Evolutionary conservation across 2,329 filamentous ascomycete species (phyloP), one percentile per base, ranked within the genome.

Genomic region (Aspergillus quadrilineatus): DNA sequence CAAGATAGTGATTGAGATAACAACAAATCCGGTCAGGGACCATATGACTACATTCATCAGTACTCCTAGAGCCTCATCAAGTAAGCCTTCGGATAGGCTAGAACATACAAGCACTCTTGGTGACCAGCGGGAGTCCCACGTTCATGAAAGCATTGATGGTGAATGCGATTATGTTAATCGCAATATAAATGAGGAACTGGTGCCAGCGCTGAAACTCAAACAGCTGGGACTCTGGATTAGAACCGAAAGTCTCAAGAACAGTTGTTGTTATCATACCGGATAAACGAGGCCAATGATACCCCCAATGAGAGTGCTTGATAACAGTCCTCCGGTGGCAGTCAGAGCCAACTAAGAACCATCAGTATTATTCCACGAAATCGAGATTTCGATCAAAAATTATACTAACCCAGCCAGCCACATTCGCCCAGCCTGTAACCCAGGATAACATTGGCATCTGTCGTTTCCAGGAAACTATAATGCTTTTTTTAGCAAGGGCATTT

Each of bases 151-250:
- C 82, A 60, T 90, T 90, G 70, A 89, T 75, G 47, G 82, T 55
- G 57, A 89, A 83, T 3, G 85, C 85, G 14, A 82, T 71, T 22
- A 85, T 56, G 5, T 84, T 86, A 67, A 85, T 87, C 6, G 72
- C 86, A 44, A 88, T 79, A 70, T 90, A 90, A 47, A 90, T 86
- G 29, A 90, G 75, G 70, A 90, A 90, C 61, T 89, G 85, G 64
- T 91, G 87, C 85, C 87, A 90, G 3, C 82, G 66, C 65, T 87
- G 71, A 1, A 82, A 58, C 22, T 78, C 75, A 66, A 86, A 90
- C 49, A 44, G 43, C 70, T 64, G 51, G 10, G 66, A 9, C 8
- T 17, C 14, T n/a, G 1, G n/a, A 7, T 55, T 2, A 52, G 34
- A 4, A 29, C 17, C 6, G 1, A 7, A 26, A 3, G 17, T 10